Base-by-base conservation (phyloP, 2,329 filamentous ascomycete genomes). In the Leptosphaerulina australis region DNA sequence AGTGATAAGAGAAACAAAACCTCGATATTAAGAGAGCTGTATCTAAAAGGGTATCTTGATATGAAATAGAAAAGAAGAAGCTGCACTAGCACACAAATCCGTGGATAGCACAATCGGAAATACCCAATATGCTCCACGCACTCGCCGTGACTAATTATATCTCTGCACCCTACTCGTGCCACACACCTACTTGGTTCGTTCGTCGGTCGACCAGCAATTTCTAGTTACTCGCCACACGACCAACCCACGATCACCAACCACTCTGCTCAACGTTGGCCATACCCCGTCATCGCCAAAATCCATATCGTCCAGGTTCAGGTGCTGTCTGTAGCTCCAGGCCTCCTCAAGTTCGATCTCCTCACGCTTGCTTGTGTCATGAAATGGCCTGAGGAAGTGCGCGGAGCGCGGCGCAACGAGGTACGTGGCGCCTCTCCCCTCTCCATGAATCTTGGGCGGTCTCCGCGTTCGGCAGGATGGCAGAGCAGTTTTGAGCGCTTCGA, bases 221-320 rank as follows among this genome's bases (percentile, higher is more conserved):
- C 68, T 70, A 29, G 63, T 68, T 10, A 74, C 75, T 33, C 72
- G 67, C 74, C 75, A 80, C 5, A 79, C 66, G 2, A 72, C 73
- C 26, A 80, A 59, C 1, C 78, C 78, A 49, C 78, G 67, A 46
- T 76, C 69, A 3, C 76, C 77, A 0, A 90, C 74, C 3, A 91
- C 87, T 59, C 88, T 77, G 26, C 78, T 75, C 35, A 93, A 70
- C 6, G 89, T 92, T 53, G 81, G 78, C 86, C 84, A 87, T 40
- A 92, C 77, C 5, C 89, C 89, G 61, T 92, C 88, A 53, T 88
- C 85, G 2, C 77, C 87, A 76, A 90, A 91, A 66, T 92, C 88
- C 67, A 93, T 76, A 72, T 93, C 89, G 70, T 93, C 89, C 31
- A 93, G 75, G 63, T 91, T 91, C 25, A 93, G 72, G 70, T 93